Evolutionary conservation across 345 rosid genomes (phyloP).

Genomic region (Melaleuca alternifolia): DNA sequence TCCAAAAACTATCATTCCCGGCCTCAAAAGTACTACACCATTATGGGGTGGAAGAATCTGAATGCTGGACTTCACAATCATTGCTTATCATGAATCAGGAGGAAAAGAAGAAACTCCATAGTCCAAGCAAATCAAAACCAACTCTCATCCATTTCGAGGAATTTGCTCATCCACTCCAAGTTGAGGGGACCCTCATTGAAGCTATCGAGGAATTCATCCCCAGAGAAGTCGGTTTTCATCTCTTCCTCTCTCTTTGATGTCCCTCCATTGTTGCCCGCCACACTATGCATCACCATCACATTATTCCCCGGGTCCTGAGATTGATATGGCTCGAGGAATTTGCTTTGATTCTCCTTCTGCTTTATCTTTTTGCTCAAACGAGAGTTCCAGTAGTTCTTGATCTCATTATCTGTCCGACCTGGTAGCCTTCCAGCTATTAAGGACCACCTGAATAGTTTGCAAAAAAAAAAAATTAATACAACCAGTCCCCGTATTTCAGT

Average conservation of each 20-base stretch:
- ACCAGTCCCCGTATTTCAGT: not conserved
- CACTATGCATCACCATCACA: not conserved
- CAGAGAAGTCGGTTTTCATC: not conserved
- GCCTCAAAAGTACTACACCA: not conserved
- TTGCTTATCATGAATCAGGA: not conserved
- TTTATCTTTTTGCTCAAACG: slow-evolving; percentile 36
- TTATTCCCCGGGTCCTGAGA: not conserved
- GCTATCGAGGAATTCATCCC: slow-evolving; percentile 8
- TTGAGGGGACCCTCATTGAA: slow-evolving; percentile 14
- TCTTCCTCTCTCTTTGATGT: not conserved
- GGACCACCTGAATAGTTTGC: slow-evolving; percentile 28
- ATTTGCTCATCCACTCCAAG: slow-evolving; percentile 34
- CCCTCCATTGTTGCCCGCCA: not conserved
- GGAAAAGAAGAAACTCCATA: not conserved
- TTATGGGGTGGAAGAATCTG: not conserved
- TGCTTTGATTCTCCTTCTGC: slow-evolving; percentile 10
- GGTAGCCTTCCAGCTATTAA: slow-evolving; percentile 51
- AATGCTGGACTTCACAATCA: not conserved
- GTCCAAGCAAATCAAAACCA: slow-evolving; percentile 5
- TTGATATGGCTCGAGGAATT: not conserved
- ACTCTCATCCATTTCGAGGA: slow-evolving; percentile 21
- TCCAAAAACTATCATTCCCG: not conserved
- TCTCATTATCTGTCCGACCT: slow-evolving; percentile 43
- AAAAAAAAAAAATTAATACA: not conserved
- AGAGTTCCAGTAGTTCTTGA: slow-evolving; percentile 49